phyloP scores from a whole-genome alignment of 352 stramenopile genomes.

The Phytopythium helicoides region DNA sequence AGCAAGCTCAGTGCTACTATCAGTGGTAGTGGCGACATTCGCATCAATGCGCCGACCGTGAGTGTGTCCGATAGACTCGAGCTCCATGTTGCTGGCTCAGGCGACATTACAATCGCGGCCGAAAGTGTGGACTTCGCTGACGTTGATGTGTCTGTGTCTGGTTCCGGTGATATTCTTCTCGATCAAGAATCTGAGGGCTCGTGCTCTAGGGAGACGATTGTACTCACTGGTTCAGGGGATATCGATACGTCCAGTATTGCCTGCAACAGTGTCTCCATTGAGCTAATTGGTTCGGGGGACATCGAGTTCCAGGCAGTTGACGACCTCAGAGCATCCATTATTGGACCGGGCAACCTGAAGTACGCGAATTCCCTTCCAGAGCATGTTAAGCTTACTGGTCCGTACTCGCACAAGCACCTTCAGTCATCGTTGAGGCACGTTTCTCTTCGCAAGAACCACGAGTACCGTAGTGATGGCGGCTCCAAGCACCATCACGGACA shows the following conservation, averaged over 20 bases:
- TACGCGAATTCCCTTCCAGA: constrained; percentile 6
- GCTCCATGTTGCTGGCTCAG: constrained; percentile 8
- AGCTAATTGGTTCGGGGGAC: constrained; percentile 8
- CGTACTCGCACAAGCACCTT: neutral
- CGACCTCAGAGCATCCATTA: constrained; percentile 1
- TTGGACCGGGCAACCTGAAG: constrained; percentile 2
- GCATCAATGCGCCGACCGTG: neutral
- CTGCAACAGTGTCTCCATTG: constrained; percentile 5
- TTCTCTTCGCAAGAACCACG: constrained; percentile 4
- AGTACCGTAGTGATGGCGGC: neutral
- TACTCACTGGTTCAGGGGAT: neutral
- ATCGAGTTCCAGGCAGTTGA: constrained; percentile 4
- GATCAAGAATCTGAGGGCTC: neutral
- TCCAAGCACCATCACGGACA: neutral
- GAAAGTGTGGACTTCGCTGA: neutral
- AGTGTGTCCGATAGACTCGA: neutral
- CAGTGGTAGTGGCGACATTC: neutral
- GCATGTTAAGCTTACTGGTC: neutral
- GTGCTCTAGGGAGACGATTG: constrained; percentile 1
- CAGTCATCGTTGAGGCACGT: neutral
- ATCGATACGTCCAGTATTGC: constrained; percentile 2
- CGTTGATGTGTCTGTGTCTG: neutral
- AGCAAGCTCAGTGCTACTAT: neutral
- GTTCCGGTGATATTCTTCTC: constrained; percentile 3
- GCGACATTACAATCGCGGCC: constrained; percentile 4